Percentiles rank a stretch among this genome's conserved stretches.
Conservation (phyloP, 164 flowering plant species). For the Dillenia turbinata region DNA sequence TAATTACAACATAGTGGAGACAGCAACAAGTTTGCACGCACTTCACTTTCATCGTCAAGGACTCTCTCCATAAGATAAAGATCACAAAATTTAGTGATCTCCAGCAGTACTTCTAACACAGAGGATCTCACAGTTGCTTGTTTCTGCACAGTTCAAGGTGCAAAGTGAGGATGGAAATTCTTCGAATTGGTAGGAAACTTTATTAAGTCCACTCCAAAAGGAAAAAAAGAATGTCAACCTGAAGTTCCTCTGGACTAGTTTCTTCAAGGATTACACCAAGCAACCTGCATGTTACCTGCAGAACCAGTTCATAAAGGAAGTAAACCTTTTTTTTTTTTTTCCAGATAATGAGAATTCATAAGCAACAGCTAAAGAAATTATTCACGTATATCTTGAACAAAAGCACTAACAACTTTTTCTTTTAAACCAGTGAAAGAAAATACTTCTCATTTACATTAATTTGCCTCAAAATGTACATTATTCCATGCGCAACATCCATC, state of each 20-base stretch:
- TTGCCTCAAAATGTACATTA: too few relatives aligned
- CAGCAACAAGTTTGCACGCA: slow-evolving; percentile 24
- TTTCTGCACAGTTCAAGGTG: slow-evolving; percentile 40
- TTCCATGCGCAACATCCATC: too few relatives aligned
- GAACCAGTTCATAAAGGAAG: neutral
- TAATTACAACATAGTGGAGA: neutral
- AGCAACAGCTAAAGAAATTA: too few relatives aligned
- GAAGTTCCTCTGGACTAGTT: slow-evolving; percentile 83
- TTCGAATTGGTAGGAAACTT: neutral
- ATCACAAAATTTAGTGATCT: slow-evolving; percentile 89
- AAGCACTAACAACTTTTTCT: too few relatives aligned
- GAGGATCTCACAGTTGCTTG: slow-evolving; percentile 84
- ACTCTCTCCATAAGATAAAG: slow-evolving; percentile 98
- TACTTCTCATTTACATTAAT: too few relatives aligned
- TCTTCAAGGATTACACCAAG: slow-evolving; percentile 92
- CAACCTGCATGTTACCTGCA: slow-evolving; percentile 84
- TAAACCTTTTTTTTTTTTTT: neutral
- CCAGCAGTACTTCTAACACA: slow-evolving; percentile 80
- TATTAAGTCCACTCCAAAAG: too few relatives aligned
- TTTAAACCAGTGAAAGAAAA: too few relatives aligned
- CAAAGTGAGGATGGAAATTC: slow-evolving; percentile 5
- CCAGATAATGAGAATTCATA: neutral
- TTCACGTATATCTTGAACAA: too few relatives aligned
- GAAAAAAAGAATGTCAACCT: slow-evolving; percentile 30
- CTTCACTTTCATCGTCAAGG: slow-evolving; percentile 89